Base-by-base conservation (phyloP, 208 protist genomes). In the Crithidia sp. region DNA sequence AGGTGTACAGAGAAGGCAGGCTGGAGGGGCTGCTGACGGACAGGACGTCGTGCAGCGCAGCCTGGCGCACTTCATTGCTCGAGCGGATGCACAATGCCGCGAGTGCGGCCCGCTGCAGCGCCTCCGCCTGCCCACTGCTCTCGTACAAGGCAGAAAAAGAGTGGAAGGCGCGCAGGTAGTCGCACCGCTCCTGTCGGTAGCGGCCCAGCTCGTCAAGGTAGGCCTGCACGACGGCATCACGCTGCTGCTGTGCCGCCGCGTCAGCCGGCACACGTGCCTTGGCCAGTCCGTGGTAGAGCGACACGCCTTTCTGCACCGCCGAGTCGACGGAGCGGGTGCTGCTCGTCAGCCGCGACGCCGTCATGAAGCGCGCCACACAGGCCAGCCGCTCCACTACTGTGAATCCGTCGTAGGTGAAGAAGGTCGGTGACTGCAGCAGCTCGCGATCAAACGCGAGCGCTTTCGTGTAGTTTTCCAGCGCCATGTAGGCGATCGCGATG, bases 151-250 rank as follows among this genome's bases (percentile, higher is more conserved):
- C 50, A 10, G 54, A 52, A 43, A 79, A 74, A 3, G 74, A 60
- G 13, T 79, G 74, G 9, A 79, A 73, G 41, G 74, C 74, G 8
- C 66, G 74, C 67, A 74, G 40, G 67, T 69, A 79, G 50, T 79
- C 74, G 17, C 19, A n/a, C 13, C 58, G 66, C 0, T 43, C 40
- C 47, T 79, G 74, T 2, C 74, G 74, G 37, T 79, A 69, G 44
- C 45, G 39, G 2, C 52, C 74, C 10, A 74, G 61, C 63, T 73
- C 64, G n/a, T 67, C 57, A 0, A 82, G 71, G 56, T 71, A 81
- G 5, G 69, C 41, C 28, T 53, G 45, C 60, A 79, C 36, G 2
- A 74, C 74, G 12, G 44, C 61, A n/a, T 64, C 19, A 8, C 37
- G 52, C 6, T 68, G 61, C 36, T 67, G 41, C 40, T 50, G 52